Base-by-base conservation (phyloP, 371 early-diverging fungal genomes). In the Rhizopus delemar region DNA sequence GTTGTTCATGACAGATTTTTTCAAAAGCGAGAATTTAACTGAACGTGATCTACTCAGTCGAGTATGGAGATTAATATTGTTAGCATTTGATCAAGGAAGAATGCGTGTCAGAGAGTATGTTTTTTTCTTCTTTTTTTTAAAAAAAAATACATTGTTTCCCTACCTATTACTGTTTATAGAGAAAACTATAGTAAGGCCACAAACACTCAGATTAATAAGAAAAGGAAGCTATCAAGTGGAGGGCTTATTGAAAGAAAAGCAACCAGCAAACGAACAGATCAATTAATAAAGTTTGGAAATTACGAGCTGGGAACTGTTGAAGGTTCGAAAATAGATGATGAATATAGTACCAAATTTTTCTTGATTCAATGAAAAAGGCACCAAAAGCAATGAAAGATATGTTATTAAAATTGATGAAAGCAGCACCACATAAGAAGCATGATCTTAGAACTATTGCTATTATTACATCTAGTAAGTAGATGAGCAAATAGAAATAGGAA, bases 321-420 rank as follows among this genome's bases (percentile, higher is more conserved):
- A 49, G 49, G 32, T 8, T 49, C 49, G 11, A 49, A 49, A 49
- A 28, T 32, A 9, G 49, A 49, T 0, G 49, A 49, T 31, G 49
- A n/a, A 13, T 13, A 49, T 4, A 49, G 33, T 12, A 49, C 0
- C 13, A 49, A 32, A 12, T 49, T 32, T 11, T 49, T 49, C 6
- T 32, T 49, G 36, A 36, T 36, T 36, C 36, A 36, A 36, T 36
- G 36, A 36, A 49, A 49, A 49, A 49, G 32, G 31, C 33, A 49
- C 50, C 50, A 8, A 49, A 49, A 3, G 22, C 32, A n/a, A 49
- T 49, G 50, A 49, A 49, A 32, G 50, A 62, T 46, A 62, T 56
- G 62, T 11, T 62, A 2, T 15, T 62, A 3, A 29, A 51, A 6
- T 29, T 62, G 11, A 49, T 51, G 28, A 35, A 51, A 34, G 41